These are phyloP conservation scores for Zopfochytrium polystomum DNA, from an alignment of 371 early-diverging fungal species.

Conservation along the genomic window DNA sequence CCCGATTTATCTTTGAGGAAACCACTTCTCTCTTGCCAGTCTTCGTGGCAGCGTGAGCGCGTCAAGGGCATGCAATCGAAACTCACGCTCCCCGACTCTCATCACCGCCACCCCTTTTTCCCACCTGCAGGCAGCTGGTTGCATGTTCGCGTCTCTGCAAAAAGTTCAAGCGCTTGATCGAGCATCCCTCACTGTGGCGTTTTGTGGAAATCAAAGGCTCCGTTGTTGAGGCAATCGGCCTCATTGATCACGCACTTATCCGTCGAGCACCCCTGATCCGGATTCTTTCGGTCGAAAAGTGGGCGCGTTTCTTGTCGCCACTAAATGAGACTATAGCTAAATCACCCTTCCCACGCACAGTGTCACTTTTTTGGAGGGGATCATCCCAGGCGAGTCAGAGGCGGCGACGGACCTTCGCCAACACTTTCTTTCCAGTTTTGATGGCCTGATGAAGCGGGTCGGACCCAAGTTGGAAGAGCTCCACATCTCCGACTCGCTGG, in stretches of 20 bases:
- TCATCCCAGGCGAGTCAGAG: background rate
- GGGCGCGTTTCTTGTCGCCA: background rate
- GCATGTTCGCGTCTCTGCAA: slow-evolving; percentile 3
- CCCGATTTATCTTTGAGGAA: background rate
- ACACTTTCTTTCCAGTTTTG: slow-evolving; percentile 9
- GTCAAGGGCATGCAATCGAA: slow-evolving; percentile 2
- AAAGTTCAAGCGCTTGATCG: slow-evolving; percentile 2
- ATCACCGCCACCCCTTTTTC: background rate
- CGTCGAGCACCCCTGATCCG: slow-evolving; percentile 8
- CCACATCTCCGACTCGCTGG: slow-evolving; percentile 9
- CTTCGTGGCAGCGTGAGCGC: background rate
- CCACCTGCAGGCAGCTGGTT: background rate
- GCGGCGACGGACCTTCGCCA: background rate
- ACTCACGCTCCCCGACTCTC: background rate
- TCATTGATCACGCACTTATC: slow-evolving; percentile 8
- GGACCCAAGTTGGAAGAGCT: slow-evolving; percentile 17
- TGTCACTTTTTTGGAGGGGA: slow-evolving; percentile 4
- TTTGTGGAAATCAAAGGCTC: background rate
- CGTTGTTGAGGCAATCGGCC: background rate
- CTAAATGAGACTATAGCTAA: background rate
- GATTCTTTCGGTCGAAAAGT: slow-evolving; percentile 15
- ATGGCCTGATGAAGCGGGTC: slow-evolving; percentile 6
- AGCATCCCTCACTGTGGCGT: slow-evolving; percentile 15
- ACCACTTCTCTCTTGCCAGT: background rate
- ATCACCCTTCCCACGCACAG: background rate